phyloP scores from a whole-genome alignment of 2,329 filamentous ascomycete genomes.

The Scytalidium sp. region DNA sequence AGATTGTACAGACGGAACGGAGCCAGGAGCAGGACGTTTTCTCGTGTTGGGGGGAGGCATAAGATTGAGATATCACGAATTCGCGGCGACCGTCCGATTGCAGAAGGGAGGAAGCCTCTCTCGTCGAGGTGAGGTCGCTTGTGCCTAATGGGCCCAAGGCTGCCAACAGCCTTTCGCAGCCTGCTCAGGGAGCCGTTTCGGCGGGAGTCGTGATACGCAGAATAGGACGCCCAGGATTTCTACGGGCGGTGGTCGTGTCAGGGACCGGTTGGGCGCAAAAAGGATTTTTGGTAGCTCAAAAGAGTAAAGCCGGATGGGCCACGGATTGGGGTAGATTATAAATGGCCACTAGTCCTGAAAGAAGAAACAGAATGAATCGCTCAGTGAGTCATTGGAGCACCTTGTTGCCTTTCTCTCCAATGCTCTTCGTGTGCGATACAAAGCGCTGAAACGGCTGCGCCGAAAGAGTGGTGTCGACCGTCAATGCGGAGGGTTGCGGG shows the following conservation, averaged over 20 bases:
- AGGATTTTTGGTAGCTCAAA: slow-evolving; percentile 1
- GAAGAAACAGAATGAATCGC: neutral
- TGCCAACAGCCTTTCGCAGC: slow-evolving; percentile 27
- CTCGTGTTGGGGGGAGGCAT: slow-evolving; percentile 47
- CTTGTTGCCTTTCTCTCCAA: slow-evolving; percentile 18
- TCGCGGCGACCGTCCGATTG: neutral
- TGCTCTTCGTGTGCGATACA: slow-evolving; percentile 19
- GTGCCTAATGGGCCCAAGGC: slow-evolving; percentile 18
- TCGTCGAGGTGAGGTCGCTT: neutral
- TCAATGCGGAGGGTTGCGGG: slow-evolving; percentile 22
- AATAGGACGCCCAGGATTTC: slow-evolving; percentile 2
- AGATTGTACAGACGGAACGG: slow-evolving; percentile 58
- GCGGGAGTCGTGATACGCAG: neutral
- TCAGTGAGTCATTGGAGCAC: neutral
- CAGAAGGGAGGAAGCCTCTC: neutral
- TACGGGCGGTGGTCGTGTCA: slow-evolving; percentile 2
- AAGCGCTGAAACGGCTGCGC: slow-evolving; percentile 18
- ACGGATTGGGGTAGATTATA: neutral
- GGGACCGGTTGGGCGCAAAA: slow-evolving; percentile 1
- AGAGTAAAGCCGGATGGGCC: neutral
- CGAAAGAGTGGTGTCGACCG: slow-evolving; percentile 5
- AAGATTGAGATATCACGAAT: slow-evolving; percentile 5
- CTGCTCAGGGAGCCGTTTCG: slow-evolving; percentile 12
- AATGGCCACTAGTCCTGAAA: neutral
- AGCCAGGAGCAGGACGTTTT: slow-evolving; percentile 73